Evolutionary conservation across 2,329 filamentous ascomycete species (phyloP), one percentile per base, ranked within the genome.

Genomic region (Dactylonectria macrodidyma): DNA sequence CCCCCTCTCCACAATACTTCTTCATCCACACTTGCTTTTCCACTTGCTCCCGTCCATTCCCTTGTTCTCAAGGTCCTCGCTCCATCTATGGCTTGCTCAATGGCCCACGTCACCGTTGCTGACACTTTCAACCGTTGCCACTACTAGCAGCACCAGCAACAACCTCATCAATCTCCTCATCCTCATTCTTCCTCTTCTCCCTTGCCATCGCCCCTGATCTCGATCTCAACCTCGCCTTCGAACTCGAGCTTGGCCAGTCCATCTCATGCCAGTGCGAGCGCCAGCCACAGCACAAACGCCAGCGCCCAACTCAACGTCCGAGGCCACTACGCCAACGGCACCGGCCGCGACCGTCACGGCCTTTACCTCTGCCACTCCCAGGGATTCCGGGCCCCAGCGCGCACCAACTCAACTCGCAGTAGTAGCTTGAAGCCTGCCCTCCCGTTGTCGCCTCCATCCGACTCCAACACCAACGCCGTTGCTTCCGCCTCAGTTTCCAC

Each of bases 21-120:
- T 12, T 50, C 62, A 33, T 50, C 50, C 63, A 30, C 26, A 30
- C 26, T 30, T 30, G 26, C 26, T 30, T 30, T 30, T 61, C 36
- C 63, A 57, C 63, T 60, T 38, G 44, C 58, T 65, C 57, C 51
- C 60, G 52, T 26, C 62, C 50, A 54, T 26, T 48, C 51, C 41
- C 38, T 26, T 16, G 19, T 41, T 30, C 30, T 52, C 57, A 51
- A 66, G 52, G 58, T 14, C 51, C 52, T 61, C 48, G 48, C 46
- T 59, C 38, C 24, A 46, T 69, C 19, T 19, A 44, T 44, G 36
- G 36, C 36, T 11, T 38, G 26, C 26, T 30, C 26, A 30, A 70
- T 65, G 71, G 73, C 73, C 72, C 73, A 75, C 72, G 73, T 74
- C 73, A 75, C 73, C 73, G 71, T 73, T 70, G 63, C 66, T 68